phyloP scores from a whole-genome alignment of 805 yeast species.

The Grigorovia humatica region DNA sequence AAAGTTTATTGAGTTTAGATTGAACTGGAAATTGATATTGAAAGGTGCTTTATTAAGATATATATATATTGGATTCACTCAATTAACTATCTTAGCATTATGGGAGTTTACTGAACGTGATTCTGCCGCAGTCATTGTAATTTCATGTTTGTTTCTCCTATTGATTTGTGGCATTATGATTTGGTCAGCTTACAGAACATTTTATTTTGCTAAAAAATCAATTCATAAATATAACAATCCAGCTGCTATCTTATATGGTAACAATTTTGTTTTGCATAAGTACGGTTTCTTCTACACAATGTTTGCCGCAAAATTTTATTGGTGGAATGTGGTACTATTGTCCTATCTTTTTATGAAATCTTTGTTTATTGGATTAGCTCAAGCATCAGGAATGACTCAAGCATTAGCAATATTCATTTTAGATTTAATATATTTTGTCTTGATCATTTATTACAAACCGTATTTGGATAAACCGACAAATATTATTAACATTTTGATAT shows the following conservation, averaged over 20 bases:
- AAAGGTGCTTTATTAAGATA: conserved; percentile 77
- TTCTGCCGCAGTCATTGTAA: conserved; percentile 79
- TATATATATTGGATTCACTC: conserved; percentile 77
- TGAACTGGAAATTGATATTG: conserved; percentile 47
- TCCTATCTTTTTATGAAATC: conserved; percentile 55
- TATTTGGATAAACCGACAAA: conserved; percentile 79
- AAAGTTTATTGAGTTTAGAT: conserved; percentile 40
- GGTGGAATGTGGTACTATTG: conserved; percentile 67
- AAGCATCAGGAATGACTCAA: conserved; percentile 72
- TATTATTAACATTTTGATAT: conserved; percentile 59
- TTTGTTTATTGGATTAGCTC: conserved; percentile 68
- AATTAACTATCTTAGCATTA: conserved; percentile 62
- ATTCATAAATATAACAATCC: conserved; percentile 58
- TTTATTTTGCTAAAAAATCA: conserved; percentile 53
- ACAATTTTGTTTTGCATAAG: conserved; percentile 56
- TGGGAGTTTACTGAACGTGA: conserved; percentile 82
- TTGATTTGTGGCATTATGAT: conserved; percentile 49
- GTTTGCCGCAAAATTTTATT: conserved; percentile 71
- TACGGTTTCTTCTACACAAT: conserved; percentile 86
- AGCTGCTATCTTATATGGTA: conserved; percentile 80
- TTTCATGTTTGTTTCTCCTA: conserved; percentile 63
- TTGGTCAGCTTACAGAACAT: conserved; percentile 58
- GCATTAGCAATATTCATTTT: conserved; percentile 64
- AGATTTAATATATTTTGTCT: conserved; percentile 60
- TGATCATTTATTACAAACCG: conserved; percentile 57